These are phyloP conservation scores for Lyophyllum shimeji DNA, from an alignment of 768 basidiomycete genomes.

Conservation along the genomic window DNA sequence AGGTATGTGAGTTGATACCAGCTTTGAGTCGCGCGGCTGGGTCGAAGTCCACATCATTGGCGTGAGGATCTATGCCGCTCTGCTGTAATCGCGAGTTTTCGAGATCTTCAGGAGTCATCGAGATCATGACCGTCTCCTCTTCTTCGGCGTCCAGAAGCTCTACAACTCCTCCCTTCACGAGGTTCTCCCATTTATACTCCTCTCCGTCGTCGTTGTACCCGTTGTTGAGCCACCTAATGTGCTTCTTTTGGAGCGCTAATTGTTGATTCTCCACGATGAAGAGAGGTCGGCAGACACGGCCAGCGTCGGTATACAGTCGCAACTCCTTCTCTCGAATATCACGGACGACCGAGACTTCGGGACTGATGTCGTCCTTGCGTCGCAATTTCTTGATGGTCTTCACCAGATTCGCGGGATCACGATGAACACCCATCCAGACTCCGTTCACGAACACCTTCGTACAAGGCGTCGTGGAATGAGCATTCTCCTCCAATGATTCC, in stretches of 20 bases:
- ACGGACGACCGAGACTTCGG: slow-evolving; percentile 95
- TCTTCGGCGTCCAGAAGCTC: slow-evolving; percentile 98
- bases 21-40: slow-evolving; percentile 88
- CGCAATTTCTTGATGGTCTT: slow-evolving; percentile 91
- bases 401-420: slow-evolving; percentile 89
- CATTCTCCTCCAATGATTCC: slow-evolving; percentile 92
- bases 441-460: slow-evolving; percentile 99
- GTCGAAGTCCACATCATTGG: slow-evolving; percentile 75
- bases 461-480: slow-evolving; percentile 75
- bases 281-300: slow-evolving; percentile 93
- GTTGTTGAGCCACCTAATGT: slow-evolving; percentile 70
- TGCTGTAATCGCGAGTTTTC: slow-evolving; percentile 77
- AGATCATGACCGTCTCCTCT: slow-evolving; percentile 99
- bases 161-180: slow-evolving; percentile 86
- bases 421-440: slow-evolving; percentile 99
- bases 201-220: slow-evolving; percentile 59
- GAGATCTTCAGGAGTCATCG: slow-evolving; percentile 96
- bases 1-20: slow-evolving; percentile 81
- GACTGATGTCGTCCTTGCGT: slow-evolving; percentile 91
- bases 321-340: slow-evolving; percentile 97
- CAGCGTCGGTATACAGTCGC: slow-evolving; percentile 93
- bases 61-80: slow-evolving; percentile 53
- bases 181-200: slow-evolving; percentile 78
- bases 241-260: slow-evolving; percentile 79
- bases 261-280: slow-evolving; percentile 96